Evolutionary conservation across 352 stramenopile species (phyloP).

Genomic region (Saprolegnia parasitica): DNA sequence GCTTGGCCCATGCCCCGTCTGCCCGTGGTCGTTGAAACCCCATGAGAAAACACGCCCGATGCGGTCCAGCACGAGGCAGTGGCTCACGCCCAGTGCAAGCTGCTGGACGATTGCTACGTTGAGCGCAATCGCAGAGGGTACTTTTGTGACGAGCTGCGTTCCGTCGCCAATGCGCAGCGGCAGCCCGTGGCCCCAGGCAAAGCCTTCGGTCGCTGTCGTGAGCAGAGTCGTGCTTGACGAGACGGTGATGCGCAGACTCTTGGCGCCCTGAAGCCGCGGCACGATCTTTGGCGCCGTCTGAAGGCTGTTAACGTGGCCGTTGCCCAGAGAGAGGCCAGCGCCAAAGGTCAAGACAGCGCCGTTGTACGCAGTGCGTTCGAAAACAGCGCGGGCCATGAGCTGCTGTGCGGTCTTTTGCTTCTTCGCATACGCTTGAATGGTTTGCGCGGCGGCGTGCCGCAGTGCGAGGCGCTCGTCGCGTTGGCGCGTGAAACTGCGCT

Average conservation of each 20-base stretch:
- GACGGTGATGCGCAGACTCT: constrained; percentile 34
- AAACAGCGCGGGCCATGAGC: constrained; percentile 48
- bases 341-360: constrained; percentile 52
- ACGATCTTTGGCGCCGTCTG: constrained; percentile 37
- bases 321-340: constrained; percentile 34
- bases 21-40: constrained; percentile 75
- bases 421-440: constrained; percentile 52
- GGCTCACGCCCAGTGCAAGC: constrained; percentile 48
- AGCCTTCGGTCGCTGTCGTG: background rate
- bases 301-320: background rate
- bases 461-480: constrained; percentile 33
- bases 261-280: constrained; percentile 43
- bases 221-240: constrained; percentile 2
- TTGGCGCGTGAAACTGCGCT: constrained; percentile 32
- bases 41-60: constrained; percentile 64
- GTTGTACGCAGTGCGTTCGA: constrained; percentile 50
- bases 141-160: background rate
- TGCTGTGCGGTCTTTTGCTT: constrained; percentile 43
- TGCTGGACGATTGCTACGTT: constrained; percentile 31
- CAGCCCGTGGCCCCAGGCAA: constrained; percentile 15
- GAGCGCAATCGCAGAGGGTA: constrained; percentile 33
- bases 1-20: constrained; percentile 55
- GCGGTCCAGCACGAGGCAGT: constrained; percentile 49
- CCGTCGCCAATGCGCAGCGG: background rate
- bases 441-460: constrained; percentile 43